Evolutionary conservation across 73 alveolate species (phyloP), one percentile per base, ranked within the genome.

Genomic region (Stentor coeruleus): DNA sequence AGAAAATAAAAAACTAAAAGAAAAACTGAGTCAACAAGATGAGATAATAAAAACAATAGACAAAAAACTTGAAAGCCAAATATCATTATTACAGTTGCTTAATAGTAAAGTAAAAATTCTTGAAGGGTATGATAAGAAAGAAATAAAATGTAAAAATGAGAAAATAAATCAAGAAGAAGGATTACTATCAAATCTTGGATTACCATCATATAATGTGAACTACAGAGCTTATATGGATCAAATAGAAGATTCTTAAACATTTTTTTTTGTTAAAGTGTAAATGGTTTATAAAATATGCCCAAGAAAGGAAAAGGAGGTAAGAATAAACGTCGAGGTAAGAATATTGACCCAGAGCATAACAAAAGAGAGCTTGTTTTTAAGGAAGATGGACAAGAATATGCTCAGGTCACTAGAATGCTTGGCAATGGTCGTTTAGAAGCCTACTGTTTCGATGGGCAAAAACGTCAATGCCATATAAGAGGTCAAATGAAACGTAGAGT

Each of bases 221-320:
- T n/a, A n/a, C n/a, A n/a, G n/a, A n/a, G n/a, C n/a, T n/a, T n/a
- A n/a, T n/a, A n/a, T n/a, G n/a, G n/a, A n/a, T n/a, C n/a, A n/a
- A n/a, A n/a, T n/a, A n/a, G n/a, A n/a, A n/a, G n/a, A n/a, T n/a
- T n/a, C n/a, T n/a, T n/a, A n/a, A n/a, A n/a, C n/a, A n/a, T n/a
- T n/a, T n/a, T n/a, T n/a, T n/a, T n/a, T n/a, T n/a, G n/a, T n/a
- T n/a, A n/a, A n/a, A n/a, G n/a, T n/a, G n/a, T n/a, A n/a, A n/a
- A n/a, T 49, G 66, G 20, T 49, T 20, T 11, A 11, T 30, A 38
- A 77, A 83, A 83, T 66, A 91, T 91, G 96, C 97, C 97, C 55
- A 95, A 94, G 83, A 94, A 92, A 58, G 99, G 99, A 82, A 95
- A 96, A 95, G 99, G 99, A 55, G 99, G 99, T 66, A 97, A 97